These are phyloP conservation scores for Tulasnella sp. DNA, from an alignment of 768 basidiomycete species.

Conservation along the genomic window DNA sequence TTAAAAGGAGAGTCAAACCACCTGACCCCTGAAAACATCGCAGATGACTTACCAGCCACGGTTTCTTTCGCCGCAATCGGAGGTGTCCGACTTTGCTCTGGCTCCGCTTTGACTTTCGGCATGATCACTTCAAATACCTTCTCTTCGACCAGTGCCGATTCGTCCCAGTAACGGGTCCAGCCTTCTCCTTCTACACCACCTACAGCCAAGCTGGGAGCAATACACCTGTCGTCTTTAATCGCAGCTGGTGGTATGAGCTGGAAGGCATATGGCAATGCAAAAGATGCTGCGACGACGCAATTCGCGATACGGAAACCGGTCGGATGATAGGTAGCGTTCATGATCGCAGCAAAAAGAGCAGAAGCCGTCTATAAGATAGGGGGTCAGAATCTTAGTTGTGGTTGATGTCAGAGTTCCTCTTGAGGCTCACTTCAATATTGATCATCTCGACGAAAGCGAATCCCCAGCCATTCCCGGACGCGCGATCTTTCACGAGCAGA, in stretches of 20 bases:
- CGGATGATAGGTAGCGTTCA: slow-evolving; percentile 80
- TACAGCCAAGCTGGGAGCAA: slow-evolving; percentile 52
- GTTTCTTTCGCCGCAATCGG: slow-evolving; percentile 39
- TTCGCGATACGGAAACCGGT: slow-evolving; percentile 90
- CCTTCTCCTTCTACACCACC: slow-evolving; percentile 46
- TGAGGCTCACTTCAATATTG: slow-evolving; percentile 57
- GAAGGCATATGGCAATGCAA: slow-evolving; percentile 86
- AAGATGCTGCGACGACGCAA: slow-evolving; percentile 80
- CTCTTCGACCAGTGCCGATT: slow-evolving; percentile 60
- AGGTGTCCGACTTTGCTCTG: slow-evolving; percentile 35
- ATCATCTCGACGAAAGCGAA: slow-evolving; percentile 91
- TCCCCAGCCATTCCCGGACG: slow-evolving; percentile 79
- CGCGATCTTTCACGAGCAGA: slow-evolving; percentile 79
- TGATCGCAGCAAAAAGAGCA: slow-evolving; percentile 67
- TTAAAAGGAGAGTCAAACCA: too few species aligned
- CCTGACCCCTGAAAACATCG: too few species aligned
- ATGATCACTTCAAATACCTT: slow-evolving; percentile 72
- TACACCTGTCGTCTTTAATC: slow-evolving; percentile 64
- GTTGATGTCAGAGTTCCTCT: too few species aligned
- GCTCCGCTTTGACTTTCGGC: slow-evolving; percentile 28
- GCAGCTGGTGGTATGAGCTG: slow-evolving; percentile 66
- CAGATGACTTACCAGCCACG: not conserved
- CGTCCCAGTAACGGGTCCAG: slow-evolving; percentile 90
- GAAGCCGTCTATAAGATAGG: slow-evolving; percentile 55
- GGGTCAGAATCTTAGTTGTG: too few species aligned